These are phyloP conservation scores for Exserohilum rostratum DNA, from an alignment of 2,329 filamentous ascomycete species.

Conservation along the genomic window DNA sequence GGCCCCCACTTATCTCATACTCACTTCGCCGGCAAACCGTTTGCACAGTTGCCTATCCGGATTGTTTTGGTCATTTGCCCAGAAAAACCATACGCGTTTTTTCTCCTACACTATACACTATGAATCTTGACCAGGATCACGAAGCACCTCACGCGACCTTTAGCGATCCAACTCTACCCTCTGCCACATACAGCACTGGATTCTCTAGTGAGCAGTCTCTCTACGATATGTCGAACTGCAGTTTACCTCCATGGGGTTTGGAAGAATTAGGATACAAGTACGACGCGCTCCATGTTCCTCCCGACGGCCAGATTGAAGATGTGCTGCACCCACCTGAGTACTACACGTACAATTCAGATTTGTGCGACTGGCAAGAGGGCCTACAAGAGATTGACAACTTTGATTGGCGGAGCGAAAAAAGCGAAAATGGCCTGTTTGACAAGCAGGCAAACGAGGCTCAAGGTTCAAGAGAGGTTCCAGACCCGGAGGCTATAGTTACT, in stretches of 20 bases:
- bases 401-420: conserved; percentile 23
- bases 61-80: not conserved
- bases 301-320: conserved; percentile 11
- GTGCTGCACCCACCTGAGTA: conserved; percentile 10
- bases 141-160: not conserved
- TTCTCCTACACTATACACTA: not conserved
- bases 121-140: not conserved
- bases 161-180: not conserved
- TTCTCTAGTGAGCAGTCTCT: not conserved
- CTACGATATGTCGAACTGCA: not conserved
- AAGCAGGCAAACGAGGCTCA: not conserved
- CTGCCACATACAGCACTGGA: not conserved
- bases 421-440: not conserved
- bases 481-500: not conserved
- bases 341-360: conserved; percentile 10
- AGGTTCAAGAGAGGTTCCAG: not conserved
- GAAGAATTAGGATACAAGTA: conserved; percentile 8
- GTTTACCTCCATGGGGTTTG: not conserved
- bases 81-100: not conserved
- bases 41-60: conserved; percentile 13
- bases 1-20: not conserved
- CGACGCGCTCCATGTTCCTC: not conserved
- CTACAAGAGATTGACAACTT: conserved; percentile 30
- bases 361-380: conserved; percentile 28
- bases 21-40: conserved; percentile 4